Percentiles rank a stretch among this genome's conserved stretches.
Evolutionary conservation across 352 stramenopile genomes (phyloP).

Genomic region (Globisporangium ultimum): DNA sequence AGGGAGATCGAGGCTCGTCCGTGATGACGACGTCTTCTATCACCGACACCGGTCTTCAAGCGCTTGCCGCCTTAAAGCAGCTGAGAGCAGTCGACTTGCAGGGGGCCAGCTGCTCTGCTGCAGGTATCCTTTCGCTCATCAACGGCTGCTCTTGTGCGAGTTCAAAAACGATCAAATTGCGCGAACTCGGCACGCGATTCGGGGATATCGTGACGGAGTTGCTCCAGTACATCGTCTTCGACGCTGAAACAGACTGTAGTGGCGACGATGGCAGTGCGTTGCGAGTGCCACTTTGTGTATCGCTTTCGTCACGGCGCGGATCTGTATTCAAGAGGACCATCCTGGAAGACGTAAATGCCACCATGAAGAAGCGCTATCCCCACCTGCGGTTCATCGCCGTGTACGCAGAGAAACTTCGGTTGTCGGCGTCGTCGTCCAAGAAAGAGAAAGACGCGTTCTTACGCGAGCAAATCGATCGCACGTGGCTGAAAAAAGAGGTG

Average conservation of each 20-base stretch:
- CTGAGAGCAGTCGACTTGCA: conserved; percentile 33
- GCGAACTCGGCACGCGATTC: conserved; percentile 40
- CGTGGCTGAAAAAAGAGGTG: conserved; percentile 33
- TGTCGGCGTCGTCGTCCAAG: conserved; percentile 6
- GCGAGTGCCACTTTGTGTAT: neutral
- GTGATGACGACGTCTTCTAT: conserved; percentile 29
- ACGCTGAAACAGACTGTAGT: neutral
- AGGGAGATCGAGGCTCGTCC: conserved; percentile 10
- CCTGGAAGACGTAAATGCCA: conserved; percentile 22
- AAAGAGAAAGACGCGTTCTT: conserved; percentile 25
- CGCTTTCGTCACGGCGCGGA: conserved; percentile 30
- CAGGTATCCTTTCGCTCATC: conserved; percentile 20
- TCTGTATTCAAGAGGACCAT: conserved; percentile 34
- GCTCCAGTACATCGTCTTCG: conserved; percentile 17
- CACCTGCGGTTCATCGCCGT: conserved; percentile 35
- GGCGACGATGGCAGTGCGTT: too few species aligned
- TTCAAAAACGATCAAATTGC: conserved; percentile 18
- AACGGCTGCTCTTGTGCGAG: neutral
- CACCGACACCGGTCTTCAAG: conserved; percentile 27
- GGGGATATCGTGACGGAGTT: conserved; percentile 31
- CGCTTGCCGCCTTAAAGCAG: conserved; percentile 17
- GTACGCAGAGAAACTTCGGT: conserved; percentile 22
- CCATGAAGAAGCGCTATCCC: conserved; percentile 15
- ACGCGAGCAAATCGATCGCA: conserved; percentile 17
- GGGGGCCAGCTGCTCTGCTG: conserved; percentile 28